Base-by-base conservation (phyloP, 108 stramenopile species). In the Stephanodiscus minutulus region DNA sequence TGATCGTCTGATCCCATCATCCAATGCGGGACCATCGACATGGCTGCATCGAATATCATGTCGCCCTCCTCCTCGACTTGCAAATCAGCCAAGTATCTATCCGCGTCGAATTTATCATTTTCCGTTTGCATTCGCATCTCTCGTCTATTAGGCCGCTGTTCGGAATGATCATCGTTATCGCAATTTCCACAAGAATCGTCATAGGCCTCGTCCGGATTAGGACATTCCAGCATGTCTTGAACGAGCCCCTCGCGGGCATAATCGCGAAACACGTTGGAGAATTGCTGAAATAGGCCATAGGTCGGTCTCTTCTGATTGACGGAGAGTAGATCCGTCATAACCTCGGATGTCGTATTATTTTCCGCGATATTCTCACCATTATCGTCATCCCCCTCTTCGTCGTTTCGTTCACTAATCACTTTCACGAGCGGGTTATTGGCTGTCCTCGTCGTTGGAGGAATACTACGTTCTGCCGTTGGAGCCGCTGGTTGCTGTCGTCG, bases 21-120 rank as follows among this genome's bases (percentile, higher is more conserved):
- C 93, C 93, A 95, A 66, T 91, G 90, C 11, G 93, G 87, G 44
- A 61, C 60, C 79, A 91, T 84, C 35, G 43, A 28, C 77, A 92
- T 76, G 12, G 93, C 93, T 24, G 86, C 55, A 31, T 84, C 72
- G 29, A 69, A 80, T n/a, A 88, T 57, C 61, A 85, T 82, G 62
- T 88, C 85, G 29, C 65, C 61, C 53, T 68, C 79, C n/a, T 76
- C 70, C 22, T 83, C 85, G 17, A 70, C 47, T 49, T 68, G 36
- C 28, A 87, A 63, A 69, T 94, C 93, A 18, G 74, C 83, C 22
- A 88, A 74, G 63, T 94, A 96, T 24, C 96, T 83, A 62, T 91
- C 92, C 11, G 57, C 28, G 68, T 92, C 86, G 72, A 96, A 95
- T 36, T 84, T 84, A 31, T 74, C 76, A 43, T 89, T 64, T 83